These are phyloP conservation scores for Corynascus novoguineensis DNA, from an alignment of 495 filamentous ascomycete genomes.

Conservation along the genomic window DNA sequence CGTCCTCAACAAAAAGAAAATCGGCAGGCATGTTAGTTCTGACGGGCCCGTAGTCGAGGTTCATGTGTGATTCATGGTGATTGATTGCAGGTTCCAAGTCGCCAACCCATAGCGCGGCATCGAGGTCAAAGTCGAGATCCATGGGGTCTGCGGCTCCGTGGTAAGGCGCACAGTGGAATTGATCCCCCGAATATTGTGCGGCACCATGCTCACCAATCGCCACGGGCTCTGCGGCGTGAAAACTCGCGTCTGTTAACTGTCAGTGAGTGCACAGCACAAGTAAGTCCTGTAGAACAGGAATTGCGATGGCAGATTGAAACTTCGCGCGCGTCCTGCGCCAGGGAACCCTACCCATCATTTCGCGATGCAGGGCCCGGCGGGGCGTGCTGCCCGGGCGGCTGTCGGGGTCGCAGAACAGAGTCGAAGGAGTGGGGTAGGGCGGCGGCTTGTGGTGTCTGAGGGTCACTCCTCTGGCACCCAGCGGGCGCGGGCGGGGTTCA, in stretches of 20 bases:
- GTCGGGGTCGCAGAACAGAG: neutral
- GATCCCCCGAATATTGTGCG: neutral
- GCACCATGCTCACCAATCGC: neutral
- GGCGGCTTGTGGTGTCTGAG: neutral
- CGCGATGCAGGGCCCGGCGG: constrained; percentile 3
- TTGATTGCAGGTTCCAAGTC: constrained; percentile 12
- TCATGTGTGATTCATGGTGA: constrained; percentile 7
- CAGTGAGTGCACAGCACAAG: neutral
- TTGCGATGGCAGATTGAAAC: neutral
- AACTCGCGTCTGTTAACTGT: neutral
- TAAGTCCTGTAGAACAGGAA: neutral
- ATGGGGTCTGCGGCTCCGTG: constrained; percentile 30
- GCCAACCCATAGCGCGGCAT: constrained; percentile 18
- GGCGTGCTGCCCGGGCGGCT: neutral
- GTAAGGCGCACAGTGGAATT: neutral
- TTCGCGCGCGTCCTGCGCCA: neutral
- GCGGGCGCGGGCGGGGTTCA: constrained; percentile 4
- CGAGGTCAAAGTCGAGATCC: constrained; percentile 39
- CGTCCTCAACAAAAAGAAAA: constrained; percentile 28
- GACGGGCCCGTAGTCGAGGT: neutral
- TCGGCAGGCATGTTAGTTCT: constrained; percentile 11
- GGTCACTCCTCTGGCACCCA: neutral
- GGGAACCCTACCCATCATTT: constrained; percentile 6
- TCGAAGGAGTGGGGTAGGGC: neutral
- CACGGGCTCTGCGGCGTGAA: neutral